Evolutionary conservation across 2,329 filamentous ascomycete genomes (phyloP), one percentile per base, ranked within the genome.

Genomic region (Thermothelomyces thermophilus): DNA sequence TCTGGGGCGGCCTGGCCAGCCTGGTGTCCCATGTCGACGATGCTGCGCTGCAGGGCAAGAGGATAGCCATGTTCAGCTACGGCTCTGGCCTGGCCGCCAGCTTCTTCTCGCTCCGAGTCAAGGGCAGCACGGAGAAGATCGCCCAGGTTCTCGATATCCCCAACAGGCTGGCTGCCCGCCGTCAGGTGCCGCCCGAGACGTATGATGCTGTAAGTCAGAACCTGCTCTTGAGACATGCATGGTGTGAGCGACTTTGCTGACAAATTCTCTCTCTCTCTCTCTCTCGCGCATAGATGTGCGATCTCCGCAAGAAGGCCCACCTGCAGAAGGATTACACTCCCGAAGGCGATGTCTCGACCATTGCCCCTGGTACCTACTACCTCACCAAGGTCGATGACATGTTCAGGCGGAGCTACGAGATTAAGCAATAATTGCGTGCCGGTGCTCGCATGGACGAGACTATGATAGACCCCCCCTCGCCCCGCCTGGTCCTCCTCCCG

Each of bases 291-390:
- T 43, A 40, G 81, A 85, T 90, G 77, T 91, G 87, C 71, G 73
- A 84, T 49, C 76, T 91, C 59, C 85, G 87, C 66, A 86, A 93
- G 72, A 79, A 89, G 70, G 87, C 87, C 48, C 87, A 93, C 68
- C 75, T 91, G 57, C 79, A 90, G 75, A 91, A 90, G 75, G 73
- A 81, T 73, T 93, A 80, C 72, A 80, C 73, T 56, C 87, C 87
- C 54, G 68, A 75, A 62, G 87, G 87, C 51, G 81, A 81, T 46
- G 64, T 75, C 24, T 84, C 86, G 40, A 86, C 79, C 59, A 77
- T 93, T 50, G 65, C 67, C 53, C 70, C 77, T 52, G 84, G 82
- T 52, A 82, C 82, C 19, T 93, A 91, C 74, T 93, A 90, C 73
- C 77, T 93, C 52, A 81, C 80, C 64, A 82, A 84, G 67, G 79